Percentiles rank a stretch among this genome's conserved stretches.
Evolutionary conservation across 129 eudicot genomes (phyloP).

Genomic region (Logfia minima): DNA sequence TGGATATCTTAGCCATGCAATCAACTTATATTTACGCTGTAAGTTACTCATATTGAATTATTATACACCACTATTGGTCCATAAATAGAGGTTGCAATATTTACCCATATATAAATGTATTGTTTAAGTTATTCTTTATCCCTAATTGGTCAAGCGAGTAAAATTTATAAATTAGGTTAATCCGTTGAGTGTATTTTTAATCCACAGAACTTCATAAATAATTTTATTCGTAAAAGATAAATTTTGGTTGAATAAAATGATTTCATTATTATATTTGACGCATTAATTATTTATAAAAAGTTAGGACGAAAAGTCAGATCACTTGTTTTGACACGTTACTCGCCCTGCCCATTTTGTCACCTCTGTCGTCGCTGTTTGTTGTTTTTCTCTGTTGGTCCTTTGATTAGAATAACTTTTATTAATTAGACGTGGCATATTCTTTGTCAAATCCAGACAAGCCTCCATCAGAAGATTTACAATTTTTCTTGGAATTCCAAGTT

Average conservation of each 20-base stretch:
- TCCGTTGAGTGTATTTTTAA: neutral
- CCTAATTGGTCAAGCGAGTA: neutral
- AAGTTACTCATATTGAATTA: conserved; percentile 8
- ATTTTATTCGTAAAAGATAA: neutral
- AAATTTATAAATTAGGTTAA: neutral
- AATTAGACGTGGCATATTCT: neutral
- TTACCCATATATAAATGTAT: neutral
- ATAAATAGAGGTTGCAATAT: neutral
- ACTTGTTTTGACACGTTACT: neutral
- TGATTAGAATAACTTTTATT: neutral
- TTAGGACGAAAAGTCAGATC: neutral
- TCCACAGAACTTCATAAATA: neutral
- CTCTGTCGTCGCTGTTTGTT: neutral
- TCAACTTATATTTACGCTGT: conserved; percentile 32
- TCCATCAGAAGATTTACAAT: conserved; percentile 25
- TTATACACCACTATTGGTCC: conserved; percentile 7
- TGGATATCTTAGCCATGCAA: conserved; percentile 31
- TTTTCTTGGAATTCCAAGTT: conserved; percentile 31
- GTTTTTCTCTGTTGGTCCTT: no score
- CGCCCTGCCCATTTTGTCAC: neutral
- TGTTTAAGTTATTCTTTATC: neutral
- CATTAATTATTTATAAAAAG: neutral
- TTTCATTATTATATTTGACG: neutral
- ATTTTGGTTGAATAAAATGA: neutral
- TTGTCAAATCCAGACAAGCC: conserved; percentile 17